phyloP scores from a whole-genome alignment of 768 basidiomycete species.

The Austroboletus festivus region DNA sequence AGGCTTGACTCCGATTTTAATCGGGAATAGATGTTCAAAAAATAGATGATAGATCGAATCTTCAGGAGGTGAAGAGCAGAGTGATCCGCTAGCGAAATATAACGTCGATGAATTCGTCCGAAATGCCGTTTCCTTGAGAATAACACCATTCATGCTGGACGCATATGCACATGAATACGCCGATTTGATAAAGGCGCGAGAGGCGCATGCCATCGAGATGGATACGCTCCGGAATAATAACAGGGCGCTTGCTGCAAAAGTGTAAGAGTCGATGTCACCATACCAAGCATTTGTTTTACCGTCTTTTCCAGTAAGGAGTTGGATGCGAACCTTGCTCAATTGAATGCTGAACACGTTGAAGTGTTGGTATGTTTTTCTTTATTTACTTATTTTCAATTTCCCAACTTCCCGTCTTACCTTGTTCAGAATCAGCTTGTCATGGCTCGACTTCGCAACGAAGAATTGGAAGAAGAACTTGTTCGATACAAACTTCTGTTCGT shows the following conservation, averaged over 20 bases:
- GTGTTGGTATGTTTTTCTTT: conserved; percentile 47
- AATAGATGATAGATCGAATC: conserved; percentile 25
- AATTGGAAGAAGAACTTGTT: conserved; percentile 90
- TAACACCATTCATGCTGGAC: conserved; percentile 97
- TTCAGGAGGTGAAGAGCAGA: conserved; percentile 24
- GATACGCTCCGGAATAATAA: conserved; percentile 82
- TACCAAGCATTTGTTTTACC: conserved; percentile 1
- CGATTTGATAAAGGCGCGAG: conserved; percentile 70
- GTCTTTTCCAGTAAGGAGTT: conserved; percentile 62
- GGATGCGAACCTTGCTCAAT: conserved; percentile 71
- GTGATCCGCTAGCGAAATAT: conserved; percentile 39
- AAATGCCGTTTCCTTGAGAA: conserved; percentile 79
- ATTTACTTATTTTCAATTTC: conserved; percentile 12
- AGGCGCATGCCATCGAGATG: conserved; percentile 81
- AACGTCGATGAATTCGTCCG: conserved; percentile 80
- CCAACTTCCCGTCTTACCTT: too few relatives aligned
- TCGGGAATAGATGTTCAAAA: not conserved
- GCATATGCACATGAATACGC: conserved; percentile 86
- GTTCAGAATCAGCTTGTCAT: conserved; percentile 88
- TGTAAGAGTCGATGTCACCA: conserved; percentile 51
- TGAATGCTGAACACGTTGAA: conserved; percentile 81
- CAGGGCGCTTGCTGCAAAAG: conserved; percentile 67
- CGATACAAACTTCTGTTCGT: conserved; percentile 84
- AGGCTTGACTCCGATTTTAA: not conserved
- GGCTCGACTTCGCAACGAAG: conserved; percentile 84